Evolutionary conservation across 2,329 filamentous ascomycete genomes (phyloP).

Genomic region (Fusarium guadeloupense): DNA sequence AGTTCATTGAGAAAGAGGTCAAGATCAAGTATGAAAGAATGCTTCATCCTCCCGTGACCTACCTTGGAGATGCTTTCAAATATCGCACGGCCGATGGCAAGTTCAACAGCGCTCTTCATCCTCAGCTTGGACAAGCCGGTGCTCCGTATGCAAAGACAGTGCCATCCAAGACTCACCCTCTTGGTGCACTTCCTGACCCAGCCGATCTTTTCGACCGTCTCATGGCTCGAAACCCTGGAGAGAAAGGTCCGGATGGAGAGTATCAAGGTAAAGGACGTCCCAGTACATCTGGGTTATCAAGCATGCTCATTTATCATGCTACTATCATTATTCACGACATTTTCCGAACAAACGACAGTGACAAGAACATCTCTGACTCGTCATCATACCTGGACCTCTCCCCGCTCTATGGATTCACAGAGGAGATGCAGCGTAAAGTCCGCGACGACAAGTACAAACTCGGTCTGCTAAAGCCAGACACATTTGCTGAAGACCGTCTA

Average conservation of each 20-base stretch:
- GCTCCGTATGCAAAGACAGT: slow-evolving; percentile 46
- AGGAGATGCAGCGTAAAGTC: slow-evolving; percentile 47
- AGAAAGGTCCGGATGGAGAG: too few relatives aligned
- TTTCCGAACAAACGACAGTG: slow-evolving; percentile 50
- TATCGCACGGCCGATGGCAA: slow-evolving; percentile 44
- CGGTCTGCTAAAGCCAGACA: slow-evolving; percentile 62
- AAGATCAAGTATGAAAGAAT: too few relatives aligned
- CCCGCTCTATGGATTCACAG: slow-evolving; percentile 53
- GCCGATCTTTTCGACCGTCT: slow-evolving; percentile 45
- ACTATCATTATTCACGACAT: slow-evolving; percentile 63
- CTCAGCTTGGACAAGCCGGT: slow-evolving; percentile 45
- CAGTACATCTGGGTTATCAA: slow-evolving; percentile 56
- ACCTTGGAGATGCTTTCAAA: slow-evolving; percentile 39
- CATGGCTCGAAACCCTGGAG: too few relatives aligned
- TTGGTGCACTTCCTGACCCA: slow-evolving; percentile 44
- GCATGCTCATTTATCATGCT: slow-evolving; percentile 58
- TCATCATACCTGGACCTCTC: slow-evolving; percentile 59
- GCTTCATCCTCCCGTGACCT: too few relatives aligned
- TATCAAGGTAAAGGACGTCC: slow-evolving; percentile 37
- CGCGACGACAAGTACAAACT: slow-evolving; percentile 46
- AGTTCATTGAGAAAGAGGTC: too few relatives aligned
- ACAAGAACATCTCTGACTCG: slow-evolving; percentile 45
- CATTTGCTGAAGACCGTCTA: slow-evolving; percentile 71
- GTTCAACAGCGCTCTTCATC: slow-evolving; percentile 42
- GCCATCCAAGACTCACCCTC: slow-evolving; percentile 35